Evolutionary conservation across 768 basidiomycete genomes (phyloP), one percentile per base, ranked within the genome.

Genomic region (Trametes cingulata): DNA sequence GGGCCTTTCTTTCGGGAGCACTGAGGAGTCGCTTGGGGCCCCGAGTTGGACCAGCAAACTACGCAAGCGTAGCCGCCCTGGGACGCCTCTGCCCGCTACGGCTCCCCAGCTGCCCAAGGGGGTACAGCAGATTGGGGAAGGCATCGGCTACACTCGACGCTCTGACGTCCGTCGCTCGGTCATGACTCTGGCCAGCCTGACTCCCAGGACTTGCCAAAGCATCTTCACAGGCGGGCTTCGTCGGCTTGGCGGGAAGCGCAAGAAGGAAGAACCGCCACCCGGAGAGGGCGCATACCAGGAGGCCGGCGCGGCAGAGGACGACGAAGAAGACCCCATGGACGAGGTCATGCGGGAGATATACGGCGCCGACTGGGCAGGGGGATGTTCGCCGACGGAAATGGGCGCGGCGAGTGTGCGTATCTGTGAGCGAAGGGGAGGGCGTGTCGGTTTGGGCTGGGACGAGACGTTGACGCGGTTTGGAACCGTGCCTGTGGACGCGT

Each of bases 41-140:
- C 69, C 45, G 45, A 71, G 56, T 52, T 24, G 75, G 74, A 39
- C 72, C 72, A 79, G 75, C 56, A 83, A 75, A 67, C 69, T 84
- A 25, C 73, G 75, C 35, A 80, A 73, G 68, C 69, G 66, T 49
- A 68, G 67, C 19, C 74, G 76, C 39, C 73, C 76, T 43, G 69
- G 70, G 53, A 71, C 74, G 6, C 54, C 60, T 42, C 25, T 27
- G 17, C 66, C 69, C 19, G 67, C 72, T 41, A 67, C 69, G 5
- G 29, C 45, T 17, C 58, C 52, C 68, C 70, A 77, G 48, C 71
- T 85, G 15, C 84, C 84, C 0, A 41, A 57, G 14, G 73, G 72
- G 9, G 29, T 74, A 22, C 54, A 69, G 56, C 72, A 71, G 56
- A 74, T 71, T 33, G 73, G 73, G 8, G 51, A 66, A 29, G 73